Evolutionary conservation across 2,329 filamentous ascomycete genomes (phyloP).

Genomic region (Phoma herbarum): DNA sequence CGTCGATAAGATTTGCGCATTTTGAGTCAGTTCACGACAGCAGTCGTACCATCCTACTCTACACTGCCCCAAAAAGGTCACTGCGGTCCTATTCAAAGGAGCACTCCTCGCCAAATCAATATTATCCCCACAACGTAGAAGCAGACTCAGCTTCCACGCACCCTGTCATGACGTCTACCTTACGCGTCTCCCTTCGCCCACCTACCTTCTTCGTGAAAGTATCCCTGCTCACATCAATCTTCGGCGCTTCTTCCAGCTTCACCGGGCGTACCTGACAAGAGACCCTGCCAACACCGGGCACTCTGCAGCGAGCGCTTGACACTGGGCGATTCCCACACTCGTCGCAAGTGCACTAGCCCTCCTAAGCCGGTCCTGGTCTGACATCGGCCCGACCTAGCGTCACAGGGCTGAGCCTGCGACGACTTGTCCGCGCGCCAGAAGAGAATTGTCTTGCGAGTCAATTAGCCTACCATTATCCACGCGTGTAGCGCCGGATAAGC

Average conservation of each 20-base stretch:
- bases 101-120: slow-evolving; percentile 6
- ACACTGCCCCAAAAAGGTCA: slow-evolving; percentile 6
- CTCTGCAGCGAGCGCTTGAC: background rate
- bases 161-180: slow-evolving; percentile 12
- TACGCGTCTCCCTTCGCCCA: slow-evolving; percentile 12
- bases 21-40: background rate
- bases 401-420: slow-evolving; percentile 16
- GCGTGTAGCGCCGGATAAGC: slow-evolving; percentile 1
- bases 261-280: slow-evolving; percentile 12
- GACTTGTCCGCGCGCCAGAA: background rate
- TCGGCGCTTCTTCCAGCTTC: slow-evolving; percentile 14
- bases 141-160: slow-evolving; percentile 5
- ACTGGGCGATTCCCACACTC: slow-evolving; percentile 2
- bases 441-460: slow-evolving; percentile 9
- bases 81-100: background rate
- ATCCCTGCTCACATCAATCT: background rate
- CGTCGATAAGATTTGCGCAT: background rate
- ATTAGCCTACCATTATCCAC: slow-evolving; percentile 3
- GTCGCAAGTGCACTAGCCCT: background rate
- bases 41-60: slow-evolving; percentile 7
- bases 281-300: background rate
- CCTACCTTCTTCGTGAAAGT: background rate
- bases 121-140: slow-evolving; percentile 12
- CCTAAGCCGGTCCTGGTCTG: background rate
- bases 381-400: slow-evolving; percentile 10